Percentiles rank a stretch among this genome's conserved stretches.
These are phyloP conservation scores for Helicocarpus griseus DNA, from an alignment of 2,329 filamentous ascomycete genomes.

Conservation along the genomic window DNA sequence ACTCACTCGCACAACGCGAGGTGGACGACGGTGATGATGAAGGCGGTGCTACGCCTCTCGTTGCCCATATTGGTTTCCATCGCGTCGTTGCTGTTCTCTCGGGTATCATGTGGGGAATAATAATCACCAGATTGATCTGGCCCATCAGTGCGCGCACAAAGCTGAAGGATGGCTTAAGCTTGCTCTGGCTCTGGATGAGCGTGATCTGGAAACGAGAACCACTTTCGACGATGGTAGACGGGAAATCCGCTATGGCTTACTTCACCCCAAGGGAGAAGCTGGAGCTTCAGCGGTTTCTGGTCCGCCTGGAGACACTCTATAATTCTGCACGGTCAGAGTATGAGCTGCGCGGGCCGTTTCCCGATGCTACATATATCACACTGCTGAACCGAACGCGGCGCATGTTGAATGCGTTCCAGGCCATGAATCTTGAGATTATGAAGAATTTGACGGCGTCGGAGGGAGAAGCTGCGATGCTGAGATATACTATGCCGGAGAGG, in stretches of 20 bases:
- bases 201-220: constrained; percentile 95
- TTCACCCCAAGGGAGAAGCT: constrained; percentile 83
- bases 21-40: constrained; percentile 77
- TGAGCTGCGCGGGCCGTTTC: constrained; percentile 79
- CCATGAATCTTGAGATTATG: constrained; percentile 86
- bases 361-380: constrained; percentile 58
- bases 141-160: constrained; percentile 83
- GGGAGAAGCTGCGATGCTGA: constrained; percentile 71
- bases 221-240: constrained; percentile 60
- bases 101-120: constrained; percentile 84
- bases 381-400: constrained; percentile 72
- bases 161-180: constrained; percentile 76
- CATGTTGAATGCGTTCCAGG: constrained; percentile 88
- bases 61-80: constrained; percentile 79
- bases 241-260: constrained; percentile 52
- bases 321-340: constrained; percentile 72
- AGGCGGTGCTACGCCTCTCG: constrained; percentile 71
- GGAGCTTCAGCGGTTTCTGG: constrained; percentile 69
- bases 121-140: constrained; percentile 84
- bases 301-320: constrained; percentile 64
- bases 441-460: constrained; percentile 66
- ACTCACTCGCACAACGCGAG: constrained; percentile 73
- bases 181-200: constrained; percentile 91
- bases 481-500: constrained; percentile 70
- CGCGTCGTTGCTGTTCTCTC: constrained; percentile 76